Conservation (phyloP, 495 filamentous ascomycete species). For the Saxispiralis lemnorum region DNA sequence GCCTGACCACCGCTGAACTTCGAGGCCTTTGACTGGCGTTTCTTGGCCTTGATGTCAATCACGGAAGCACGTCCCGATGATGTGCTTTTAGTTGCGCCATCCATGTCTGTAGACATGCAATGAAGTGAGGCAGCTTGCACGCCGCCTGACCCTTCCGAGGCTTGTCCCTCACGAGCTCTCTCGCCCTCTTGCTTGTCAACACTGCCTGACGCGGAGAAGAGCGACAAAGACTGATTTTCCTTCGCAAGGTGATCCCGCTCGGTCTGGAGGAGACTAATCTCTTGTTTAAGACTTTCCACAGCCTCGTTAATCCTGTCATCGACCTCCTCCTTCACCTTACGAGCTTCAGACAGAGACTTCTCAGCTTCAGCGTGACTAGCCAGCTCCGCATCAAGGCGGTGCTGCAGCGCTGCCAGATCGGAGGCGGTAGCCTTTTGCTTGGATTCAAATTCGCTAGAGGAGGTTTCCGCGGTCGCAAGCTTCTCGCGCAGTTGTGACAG, state of each 20-base stretch:
- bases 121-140: background rate
- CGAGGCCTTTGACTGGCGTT: background rate
- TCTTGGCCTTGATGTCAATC: background rate
- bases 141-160: background rate
- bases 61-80: background rate
- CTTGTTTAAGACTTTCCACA: background rate
- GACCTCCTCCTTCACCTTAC: conserved; percentile 1
- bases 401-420: conserved; percentile 1
- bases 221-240: background rate
- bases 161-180: conserved; percentile 1
- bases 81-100: background rate
- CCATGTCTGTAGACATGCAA: background rate
- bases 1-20: conserved; percentile 2
- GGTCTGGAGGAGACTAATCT: conserved; percentile 1
- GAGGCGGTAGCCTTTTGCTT: background rate
- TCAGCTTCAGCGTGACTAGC: conserved; percentile 6
- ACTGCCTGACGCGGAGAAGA: conserved; percentile 1
- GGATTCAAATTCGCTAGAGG: background rate
- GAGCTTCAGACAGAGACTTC: conserved; percentile 1
- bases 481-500: background rate
- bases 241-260: conserved; percentile 1
- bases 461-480: background rate
- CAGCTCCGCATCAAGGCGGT: conserved; percentile 5
- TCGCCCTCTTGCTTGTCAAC: conserved; percentile 8
- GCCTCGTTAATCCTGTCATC: background rate